These are phyloP conservation scores for Metarhizium album DNA, from an alignment of 2,329 filamentous ascomycete species.

Conservation along the genomic window DNA sequence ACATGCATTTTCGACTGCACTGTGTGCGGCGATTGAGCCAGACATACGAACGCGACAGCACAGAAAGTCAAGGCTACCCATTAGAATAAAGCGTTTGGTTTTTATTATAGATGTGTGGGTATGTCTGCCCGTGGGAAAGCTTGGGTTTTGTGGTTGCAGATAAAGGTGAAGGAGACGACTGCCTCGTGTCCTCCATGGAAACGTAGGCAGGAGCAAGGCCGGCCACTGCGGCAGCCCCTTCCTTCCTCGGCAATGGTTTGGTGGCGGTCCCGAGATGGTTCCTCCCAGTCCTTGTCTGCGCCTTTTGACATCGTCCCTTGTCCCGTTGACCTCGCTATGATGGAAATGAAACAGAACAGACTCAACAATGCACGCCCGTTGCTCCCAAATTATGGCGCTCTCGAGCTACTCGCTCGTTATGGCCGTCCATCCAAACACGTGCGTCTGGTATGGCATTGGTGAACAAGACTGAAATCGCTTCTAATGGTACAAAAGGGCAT, in stretches of 20 bases:
- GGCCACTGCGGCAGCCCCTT: neutral
- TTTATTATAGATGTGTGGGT: too few relatives aligned
- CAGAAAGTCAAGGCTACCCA: too few relatives aligned
- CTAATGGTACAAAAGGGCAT: slow-evolving; percentile 4
- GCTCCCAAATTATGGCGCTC: neutral
- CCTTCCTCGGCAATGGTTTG: neutral
- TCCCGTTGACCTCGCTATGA: neutral
- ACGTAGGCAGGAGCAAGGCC: neutral
- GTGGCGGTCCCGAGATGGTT: neutral
- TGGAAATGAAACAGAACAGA: neutral
- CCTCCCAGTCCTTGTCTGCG: neutral
- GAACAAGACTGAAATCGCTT: neutral
- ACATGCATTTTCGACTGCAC: neutral
- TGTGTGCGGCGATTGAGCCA: too few relatives aligned
- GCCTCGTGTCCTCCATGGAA: neutral
- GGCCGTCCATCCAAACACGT: neutral
- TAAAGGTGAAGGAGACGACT: neutral
- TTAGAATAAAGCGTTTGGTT: too few relatives aligned
- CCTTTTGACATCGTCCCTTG: neutral
- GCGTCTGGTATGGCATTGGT: neutral
- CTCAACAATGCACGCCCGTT: neutral
- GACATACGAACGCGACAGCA: too few relatives aligned
- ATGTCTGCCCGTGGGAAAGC: too few relatives aligned
- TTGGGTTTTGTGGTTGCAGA: neutral
- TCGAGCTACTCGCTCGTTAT: neutral